Evolutionary conservation across 257 asterid species (phyloP), one percentile per base, ranked within the genome.

Genomic region (Nicotiana noctiflora): DNA sequence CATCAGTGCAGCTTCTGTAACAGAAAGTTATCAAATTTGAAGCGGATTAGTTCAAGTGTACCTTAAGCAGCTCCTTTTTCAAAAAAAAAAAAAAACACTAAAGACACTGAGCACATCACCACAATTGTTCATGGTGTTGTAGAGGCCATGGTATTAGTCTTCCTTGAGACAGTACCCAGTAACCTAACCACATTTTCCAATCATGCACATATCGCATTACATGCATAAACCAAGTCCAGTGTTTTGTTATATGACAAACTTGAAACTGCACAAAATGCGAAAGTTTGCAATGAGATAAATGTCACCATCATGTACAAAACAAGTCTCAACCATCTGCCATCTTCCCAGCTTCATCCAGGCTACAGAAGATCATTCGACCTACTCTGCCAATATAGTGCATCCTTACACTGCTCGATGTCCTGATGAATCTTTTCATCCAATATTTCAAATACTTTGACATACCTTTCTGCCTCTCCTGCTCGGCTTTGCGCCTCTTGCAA

Each of bases 301-400:
- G 15, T 23, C 25, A 72, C 61, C 78, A 23, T 49, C 60, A 72
- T 49, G 61, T 72, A 49, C 60, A 46, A 72, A 49, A 72, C 57
- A 72, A 49, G 56, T 21, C 51, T 72, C 78, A 23, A 72, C 37
- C 78, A 44, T 72, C 61, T 23, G 59, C 60, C 31, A 72, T 11
- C 27, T 46, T 72, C 34, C 59, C 57, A 70, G 75, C 2, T 34
- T 10, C 53, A 66, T 19, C 81, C 77, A 37, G 83, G 79, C 61
- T 82, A 81, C 60, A 83, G 46, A 83, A 85, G 86, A 21, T 72
- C 85, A 32, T 66, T 84, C 25, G 84, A 70, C 82, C 82, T 87
- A 60, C 82, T 82, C 49, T 32, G 79, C 89, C 85, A 85, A 32
- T 72, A 85, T 51, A 62, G 67, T 13, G 66, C 84, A 13, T 79